Percentiles rank a stretch among this genome's conserved stretches.
phyloP scores from a whole-genome alignment of 768 basidiomycete genomes.

The Mycena polygramma region DNA sequence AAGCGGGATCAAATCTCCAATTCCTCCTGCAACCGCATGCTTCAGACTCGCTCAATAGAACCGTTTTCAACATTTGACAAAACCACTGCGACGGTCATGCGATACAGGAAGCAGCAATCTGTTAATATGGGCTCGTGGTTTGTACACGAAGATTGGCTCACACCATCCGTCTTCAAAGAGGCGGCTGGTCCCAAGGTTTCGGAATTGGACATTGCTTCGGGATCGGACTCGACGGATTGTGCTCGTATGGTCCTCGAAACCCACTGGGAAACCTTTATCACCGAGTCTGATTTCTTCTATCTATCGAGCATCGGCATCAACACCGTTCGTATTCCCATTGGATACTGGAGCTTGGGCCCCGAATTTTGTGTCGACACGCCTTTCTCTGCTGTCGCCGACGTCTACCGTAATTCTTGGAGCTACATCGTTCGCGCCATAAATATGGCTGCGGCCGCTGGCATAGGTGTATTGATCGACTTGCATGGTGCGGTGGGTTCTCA shows the following conservation, averaged over 20 bases:
- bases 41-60: constrained; percentile 39
- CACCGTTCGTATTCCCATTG: constrained; percentile 73
- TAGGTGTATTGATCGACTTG: constrained; percentile 80
- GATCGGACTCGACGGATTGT: constrained; percentile 61
- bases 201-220: constrained; percentile 77
- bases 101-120: constrained; percentile 73
- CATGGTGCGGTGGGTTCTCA: constrained; percentile 85
- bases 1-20: constrained; percentile 1
- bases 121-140: constrained; percentile 79
- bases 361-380: constrained; percentile 73
- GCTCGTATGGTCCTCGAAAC: constrained; percentile 70
- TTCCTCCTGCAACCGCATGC: constrained; percentile 5
- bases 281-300: constrained; percentile 72
- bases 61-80: constrained; percentile 65
- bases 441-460: constrained; percentile 65
- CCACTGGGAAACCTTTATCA: constrained; percentile 86
- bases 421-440: constrained; percentile 74
- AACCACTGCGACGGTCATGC: constrained; percentile 62
- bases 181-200: constrained; percentile 64
- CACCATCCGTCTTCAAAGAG: constrained; percentile 72
- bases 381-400: constrained; percentile 64
- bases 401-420: constrained; percentile 77
- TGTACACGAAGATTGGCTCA: constrained; percentile 83
- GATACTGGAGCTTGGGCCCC: constrained; percentile 72
- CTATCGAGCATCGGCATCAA: constrained; percentile 78